Evolutionary conservation across 352 stramenopile genomes (phyloP), one percentile per base, ranked within the genome.

Genomic region (Pythium brachiatum): DNA sequence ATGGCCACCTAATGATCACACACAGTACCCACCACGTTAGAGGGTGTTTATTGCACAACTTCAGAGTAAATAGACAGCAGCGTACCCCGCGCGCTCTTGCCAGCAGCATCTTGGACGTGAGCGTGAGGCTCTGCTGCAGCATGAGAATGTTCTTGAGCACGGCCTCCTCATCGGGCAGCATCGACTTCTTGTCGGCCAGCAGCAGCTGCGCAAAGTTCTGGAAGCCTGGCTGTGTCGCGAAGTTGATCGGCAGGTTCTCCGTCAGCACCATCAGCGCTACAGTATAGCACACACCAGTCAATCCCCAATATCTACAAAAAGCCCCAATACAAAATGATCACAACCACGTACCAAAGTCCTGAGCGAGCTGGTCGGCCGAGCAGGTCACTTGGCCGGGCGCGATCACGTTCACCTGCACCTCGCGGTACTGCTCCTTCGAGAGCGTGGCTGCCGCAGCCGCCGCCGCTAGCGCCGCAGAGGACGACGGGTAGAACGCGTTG

Each of bases 221-320:
- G 62, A 93, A 82, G 2, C 84, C 84, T 2, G 79, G 76, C 29
- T 81, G 81, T 2, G 58, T 64, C 6, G 82, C 69, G 47, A 88
- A 88, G 52, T 83, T 69, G 9, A 90, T 63, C 0, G 82, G 82
- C 46, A 93, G 36, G 59, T 93, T 93, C 59, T 93, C 84, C 52
- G 87, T 75, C 9, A 91, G 59, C 3, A 81, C 78, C 75, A 86
- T 86, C 5, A 93, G 64, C 25, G 80, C 82, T 81, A 47, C 18
- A 20, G n/a, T 1, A 59, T 4, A 15, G 56, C 16, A 39, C 31
- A 65, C n/a, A n/a, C n/a, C n/a, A n/a, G n/a, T 2, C 20, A 53
- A 16, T 29, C 8, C 23, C 53, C 20, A 57, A 8, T 25, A 39
- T 11, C 48, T 32, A 38, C 18, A 62, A 18, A 18, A 50, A 31